These are phyloP conservation scores for Penicillium coffeae DNA, from an alignment of 495 filamentous ascomycete genomes.

Conservation along the genomic window DNA sequence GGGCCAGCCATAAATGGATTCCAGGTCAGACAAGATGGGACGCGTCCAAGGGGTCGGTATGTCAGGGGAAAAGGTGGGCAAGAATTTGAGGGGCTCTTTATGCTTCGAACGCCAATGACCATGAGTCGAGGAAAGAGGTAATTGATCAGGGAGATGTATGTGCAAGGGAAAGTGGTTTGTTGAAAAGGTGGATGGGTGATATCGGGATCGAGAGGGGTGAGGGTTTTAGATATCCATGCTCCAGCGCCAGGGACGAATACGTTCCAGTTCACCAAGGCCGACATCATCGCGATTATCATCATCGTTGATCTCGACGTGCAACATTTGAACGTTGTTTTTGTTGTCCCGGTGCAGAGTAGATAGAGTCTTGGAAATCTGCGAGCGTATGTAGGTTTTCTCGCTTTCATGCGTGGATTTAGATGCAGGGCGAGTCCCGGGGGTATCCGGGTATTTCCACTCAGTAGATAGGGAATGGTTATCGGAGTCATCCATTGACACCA, in stretches of 20 bases:
- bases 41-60: background rate
- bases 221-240: conserved; percentile 45
- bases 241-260: conserved; percentile 43
- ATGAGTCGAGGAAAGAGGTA: background rate
- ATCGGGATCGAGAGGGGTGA: background rate
- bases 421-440: conserved; percentile 36
- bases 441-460: conserved; percentile 37
- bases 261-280: conserved; percentile 36
- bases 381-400: conserved; percentile 22
- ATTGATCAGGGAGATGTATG: conserved; percentile 1
- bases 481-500: conserved; percentile 31
- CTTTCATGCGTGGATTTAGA: conserved; percentile 39
- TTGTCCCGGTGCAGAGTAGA: conserved; percentile 28
- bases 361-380: conserved; percentile 34
- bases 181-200: background rate
- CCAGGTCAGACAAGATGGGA: conserved; percentile 5
- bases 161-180: conserved; percentile 6
- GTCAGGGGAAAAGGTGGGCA: background rate
- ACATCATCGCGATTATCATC: conserved; percentile 31
- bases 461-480: conserved; percentile 27
- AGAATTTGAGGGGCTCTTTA: conserved; percentile 16
- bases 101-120: conserved; percentile 13
- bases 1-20: conserved; percentile 24
- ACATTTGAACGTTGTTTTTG: conserved; percentile 35
- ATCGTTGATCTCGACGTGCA: conserved; percentile 44